A percentile compares a stretch with the other conserved stretches of the same genome.
Conservation (phyloP, 1,284 basidiomycete genomes). For the Coriolopsis trogii region DNA sequence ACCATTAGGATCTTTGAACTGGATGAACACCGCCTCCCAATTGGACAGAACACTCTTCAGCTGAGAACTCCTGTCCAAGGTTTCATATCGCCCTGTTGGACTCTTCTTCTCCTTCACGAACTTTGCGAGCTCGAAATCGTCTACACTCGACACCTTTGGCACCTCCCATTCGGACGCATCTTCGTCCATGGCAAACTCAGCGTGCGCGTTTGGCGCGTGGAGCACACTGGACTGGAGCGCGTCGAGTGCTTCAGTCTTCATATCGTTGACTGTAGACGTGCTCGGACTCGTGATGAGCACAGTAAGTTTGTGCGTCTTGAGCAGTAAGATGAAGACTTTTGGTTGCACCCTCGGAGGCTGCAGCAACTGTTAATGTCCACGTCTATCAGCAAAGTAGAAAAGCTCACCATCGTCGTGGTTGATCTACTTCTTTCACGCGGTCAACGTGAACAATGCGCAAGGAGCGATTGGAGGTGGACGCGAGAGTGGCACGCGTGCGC, state of each 20-base stretch:
- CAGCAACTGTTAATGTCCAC: neutral
- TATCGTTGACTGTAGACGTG: slow-evolving; percentile 51
- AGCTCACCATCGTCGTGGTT: neutral
- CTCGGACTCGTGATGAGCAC: slow-evolving; percentile 60
- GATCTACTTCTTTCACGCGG: neutral
- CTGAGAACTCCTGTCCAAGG: slow-evolving; percentile 45
- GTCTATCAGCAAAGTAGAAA: neutral
- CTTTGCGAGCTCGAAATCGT: slow-evolving; percentile 70
- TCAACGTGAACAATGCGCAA: neutral
- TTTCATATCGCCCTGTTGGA: slow-evolving; percentile 52
- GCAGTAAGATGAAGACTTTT: slow-evolving; percentile 63
- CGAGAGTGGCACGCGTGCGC: slow-evolving; percentile 5
- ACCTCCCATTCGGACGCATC: slow-evolving; percentile 35
- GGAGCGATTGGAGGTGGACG: neutral
- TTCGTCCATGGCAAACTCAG: slow-evolving; percentile 33
- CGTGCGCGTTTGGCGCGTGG: slow-evolving; percentile 21
- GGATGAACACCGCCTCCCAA: slow-evolving; percentile 70
- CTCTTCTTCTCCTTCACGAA: slow-evolving; percentile 53
- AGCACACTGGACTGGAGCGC: slow-evolving; percentile 56
- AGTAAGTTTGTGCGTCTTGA: slow-evolving; percentile 73
- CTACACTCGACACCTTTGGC: slow-evolving; percentile 44
- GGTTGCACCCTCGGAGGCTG: slow-evolving; percentile 43
- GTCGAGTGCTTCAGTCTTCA: slow-evolving; percentile 65
- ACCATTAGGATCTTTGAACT: slow-evolving; percentile 64
- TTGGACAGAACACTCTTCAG: slow-evolving; percentile 55